These are phyloP conservation scores for Phytopythium oedochilum DNA, from an alignment of 352 stramenopile genomes.

Conservation along the genomic window DNA sequence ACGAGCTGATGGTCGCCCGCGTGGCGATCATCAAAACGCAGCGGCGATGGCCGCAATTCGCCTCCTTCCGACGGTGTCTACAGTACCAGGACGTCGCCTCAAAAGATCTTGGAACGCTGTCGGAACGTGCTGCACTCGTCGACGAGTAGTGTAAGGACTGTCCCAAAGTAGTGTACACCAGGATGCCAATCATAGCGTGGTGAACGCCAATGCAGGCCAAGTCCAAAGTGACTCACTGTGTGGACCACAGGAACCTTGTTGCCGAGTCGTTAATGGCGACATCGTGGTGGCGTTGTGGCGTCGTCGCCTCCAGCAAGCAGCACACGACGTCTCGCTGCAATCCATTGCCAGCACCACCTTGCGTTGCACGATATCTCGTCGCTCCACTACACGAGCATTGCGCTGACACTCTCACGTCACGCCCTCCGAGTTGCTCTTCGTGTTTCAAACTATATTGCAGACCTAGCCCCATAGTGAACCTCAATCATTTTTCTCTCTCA, in stretches of 20 bases:
- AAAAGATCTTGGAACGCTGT: neutral
- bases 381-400: too few species aligned
- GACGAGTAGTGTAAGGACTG: neutral
- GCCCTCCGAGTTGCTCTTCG: neutral
- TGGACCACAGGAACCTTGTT: too few species aligned
- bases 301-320: too few species aligned
- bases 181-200: too few species aligned
- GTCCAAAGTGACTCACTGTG: too few species aligned
- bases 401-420: neutral
- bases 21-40: neutral
- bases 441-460: neutral
- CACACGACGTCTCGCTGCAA: too few species aligned
- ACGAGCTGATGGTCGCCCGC: neutral
- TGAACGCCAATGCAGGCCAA: too few species aligned
- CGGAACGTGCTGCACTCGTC: neutral
- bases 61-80: neutral
- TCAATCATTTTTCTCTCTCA: too few species aligned
- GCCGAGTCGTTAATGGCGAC: too few species aligned
- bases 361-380: too few species aligned
- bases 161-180: neutral
- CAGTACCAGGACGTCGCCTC: neutral
- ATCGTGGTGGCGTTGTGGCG: too few species aligned
- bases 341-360: too few species aligned
- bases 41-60: neutral
- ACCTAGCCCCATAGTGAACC: neutral